Conservation (phyloP, 805 yeast species). For the Barnettozyma siamensis region DNA sequence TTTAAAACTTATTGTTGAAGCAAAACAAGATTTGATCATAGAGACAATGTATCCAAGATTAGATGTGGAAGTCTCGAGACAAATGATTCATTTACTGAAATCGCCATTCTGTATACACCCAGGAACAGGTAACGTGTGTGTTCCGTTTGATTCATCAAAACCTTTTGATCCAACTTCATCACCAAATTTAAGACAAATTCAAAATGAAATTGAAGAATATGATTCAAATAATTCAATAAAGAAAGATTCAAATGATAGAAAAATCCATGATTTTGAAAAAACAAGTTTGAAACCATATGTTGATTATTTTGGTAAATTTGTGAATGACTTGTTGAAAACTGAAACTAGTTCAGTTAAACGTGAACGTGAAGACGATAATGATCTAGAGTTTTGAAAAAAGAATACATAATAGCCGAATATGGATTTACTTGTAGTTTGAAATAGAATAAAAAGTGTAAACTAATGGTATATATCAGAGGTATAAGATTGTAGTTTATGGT, state of each 20-base stretch:
- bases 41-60: conserved; percentile 84
- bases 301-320: conserved; percentile 59
- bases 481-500: too few species aligned
- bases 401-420: neutral
- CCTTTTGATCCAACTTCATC: conserved; percentile 76
- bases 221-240: conserved; percentile 25
- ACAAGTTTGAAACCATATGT: conserved; percentile 70
- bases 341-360: conserved; percentile 39
- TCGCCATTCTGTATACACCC: conserved; percentile 98
- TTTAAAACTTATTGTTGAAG: conserved; percentile 50
- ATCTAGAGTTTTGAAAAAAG: conserved; percentile 12
- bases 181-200: conserved; percentile 65
- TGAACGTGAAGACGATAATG: conserved; percentile 30
- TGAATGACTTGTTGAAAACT: conserved; percentile 47
- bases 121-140: conserved; percentile 91
- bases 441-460: neutral
- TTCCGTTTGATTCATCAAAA: conserved; percentile 50
- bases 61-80: conserved; percentile 89
- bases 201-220: conserved; percentile 55
- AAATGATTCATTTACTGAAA: conserved; percentile 84
- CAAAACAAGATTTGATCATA: conserved; percentile 76
- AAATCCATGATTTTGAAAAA: conserved; percentile 45
- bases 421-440: neutral
- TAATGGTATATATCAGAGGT: too few species aligned
- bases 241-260: conserved; percentile 10